Conservation (phyloP, 2,329 filamentous ascomycete species). For the Diaporthe citrichinensis region DNA sequence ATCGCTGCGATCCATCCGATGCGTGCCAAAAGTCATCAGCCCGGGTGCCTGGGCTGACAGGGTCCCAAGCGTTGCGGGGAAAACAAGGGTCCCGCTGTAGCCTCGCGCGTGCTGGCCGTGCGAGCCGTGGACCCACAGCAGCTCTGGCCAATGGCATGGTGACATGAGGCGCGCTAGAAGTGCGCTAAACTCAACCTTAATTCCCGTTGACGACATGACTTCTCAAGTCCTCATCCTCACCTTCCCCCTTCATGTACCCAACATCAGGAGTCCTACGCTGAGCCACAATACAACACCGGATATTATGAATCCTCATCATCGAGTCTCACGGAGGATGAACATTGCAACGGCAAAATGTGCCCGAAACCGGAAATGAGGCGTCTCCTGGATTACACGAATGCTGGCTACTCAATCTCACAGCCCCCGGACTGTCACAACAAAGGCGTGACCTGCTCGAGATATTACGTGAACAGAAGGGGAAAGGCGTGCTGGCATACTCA, state of each 20-base stretch:
- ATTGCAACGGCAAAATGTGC: not conserved
- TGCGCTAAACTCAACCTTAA: constrained; percentile 30
- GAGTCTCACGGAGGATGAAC: not conserved
- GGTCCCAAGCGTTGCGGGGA: constrained; percentile 7
- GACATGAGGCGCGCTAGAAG: not conserved
- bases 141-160: not conserved
- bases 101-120: constrained; percentile 2
- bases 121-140: constrained; percentile 5
- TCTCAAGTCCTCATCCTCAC: not conserved
- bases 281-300: not conserved
- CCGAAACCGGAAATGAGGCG: not conserved
- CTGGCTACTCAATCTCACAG: not conserved
- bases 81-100: not conserved
- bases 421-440: not conserved
- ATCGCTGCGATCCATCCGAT: constrained; percentile 27
- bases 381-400: not conserved
- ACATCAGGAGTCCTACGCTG: not conserved
- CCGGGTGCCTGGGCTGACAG: constrained; percentile 32
- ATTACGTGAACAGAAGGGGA: not conserved
- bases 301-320: not conserved
- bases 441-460: not conserved
- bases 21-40: constrained; percentile 28
- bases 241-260: not conserved
- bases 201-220: constrained; percentile 33
- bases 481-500: not conserved